Conservation (phyloP, 257 asterid species). For the Striga asiatica region DNA sequence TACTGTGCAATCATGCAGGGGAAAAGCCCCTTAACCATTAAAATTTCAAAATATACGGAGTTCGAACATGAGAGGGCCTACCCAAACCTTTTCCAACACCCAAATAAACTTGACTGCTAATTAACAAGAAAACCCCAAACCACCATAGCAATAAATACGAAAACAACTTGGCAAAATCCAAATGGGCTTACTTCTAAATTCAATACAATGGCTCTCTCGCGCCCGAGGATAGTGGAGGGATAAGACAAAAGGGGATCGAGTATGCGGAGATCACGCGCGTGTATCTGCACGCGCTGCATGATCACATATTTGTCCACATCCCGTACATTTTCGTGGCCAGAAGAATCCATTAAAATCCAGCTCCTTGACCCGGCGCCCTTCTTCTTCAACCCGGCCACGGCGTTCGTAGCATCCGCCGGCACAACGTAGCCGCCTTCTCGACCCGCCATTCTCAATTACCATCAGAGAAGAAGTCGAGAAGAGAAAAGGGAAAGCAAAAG, state of each 20-base stretch:
- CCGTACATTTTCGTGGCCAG: conserved; percentile 34
- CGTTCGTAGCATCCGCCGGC: conserved; percentile 34
- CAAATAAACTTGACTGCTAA: not conserved
- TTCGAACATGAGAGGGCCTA: no score
- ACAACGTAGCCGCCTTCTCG: conserved; percentile 45
- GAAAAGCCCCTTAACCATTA: no score
- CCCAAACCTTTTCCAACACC: not conserved
- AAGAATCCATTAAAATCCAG: conserved; percentile 45
- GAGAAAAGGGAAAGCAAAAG: not conserved
- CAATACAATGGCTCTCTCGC: conserved; percentile 60
- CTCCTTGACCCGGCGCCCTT: conserved; percentile 42
- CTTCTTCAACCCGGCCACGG: conserved; percentile 32
- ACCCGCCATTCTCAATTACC: conserved; percentile 33
- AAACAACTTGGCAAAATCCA: not conserved
- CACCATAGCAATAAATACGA: not conserved
- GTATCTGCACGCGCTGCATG: conserved; percentile 65
- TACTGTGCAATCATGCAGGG: no score
- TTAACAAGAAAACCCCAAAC: not conserved
- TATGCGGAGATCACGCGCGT: conserved; percentile 63
- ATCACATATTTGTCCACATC: conserved; percentile 58
- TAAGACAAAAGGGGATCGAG: conserved; percentile 53
- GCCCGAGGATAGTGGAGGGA: conserved; percentile 59
- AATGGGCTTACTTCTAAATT: conserved; percentile 40
- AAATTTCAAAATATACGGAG: no score
- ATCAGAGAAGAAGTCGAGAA: conserved; percentile 11